A percentile compares a stretch with the other conserved stretches of the same genome.
Conservation (phyloP, 2,329 filamentous ascomycete species). For the Colletotrichum godetiae region DNA sequence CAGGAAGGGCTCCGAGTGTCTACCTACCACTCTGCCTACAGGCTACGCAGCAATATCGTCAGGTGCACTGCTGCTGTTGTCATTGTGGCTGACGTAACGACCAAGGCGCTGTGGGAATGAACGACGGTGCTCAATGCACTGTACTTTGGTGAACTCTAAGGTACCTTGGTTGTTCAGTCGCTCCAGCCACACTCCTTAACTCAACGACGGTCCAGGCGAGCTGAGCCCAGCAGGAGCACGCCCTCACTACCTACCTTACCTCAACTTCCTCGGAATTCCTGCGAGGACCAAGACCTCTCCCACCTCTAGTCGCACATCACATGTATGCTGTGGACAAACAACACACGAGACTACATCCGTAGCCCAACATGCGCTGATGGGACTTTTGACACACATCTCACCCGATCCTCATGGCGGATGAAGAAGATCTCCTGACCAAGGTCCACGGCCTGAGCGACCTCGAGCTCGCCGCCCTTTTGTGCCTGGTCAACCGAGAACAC, state of each 20-base stretch:
- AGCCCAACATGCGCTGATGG: slow-evolving; percentile 32
- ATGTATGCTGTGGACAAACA: slow-evolving; percentile 16
- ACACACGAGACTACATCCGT: slow-evolving; percentile 13
- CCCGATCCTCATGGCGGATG: slow-evolving; percentile 66
- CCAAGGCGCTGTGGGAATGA: not conserved
- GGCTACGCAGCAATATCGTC: not conserved
- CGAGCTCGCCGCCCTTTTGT: slow-evolving; percentile 86
- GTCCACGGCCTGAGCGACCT: slow-evolving; percentile 86
- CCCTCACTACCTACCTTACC: not conserved
- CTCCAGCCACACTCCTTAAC: slow-evolving; percentile 22
- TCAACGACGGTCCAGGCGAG: slow-evolving; percentile 15
- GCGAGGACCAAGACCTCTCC: not conserved
- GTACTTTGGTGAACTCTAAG: not conserved
- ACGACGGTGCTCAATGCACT: not conserved
- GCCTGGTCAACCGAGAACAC: slow-evolving; percentile 84
- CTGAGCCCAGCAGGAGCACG: slow-evolving; percentile 1
- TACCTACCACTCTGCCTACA: not conserved
- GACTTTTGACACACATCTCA: slow-evolving; percentile 18
- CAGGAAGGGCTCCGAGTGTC: slow-evolving; percentile 20
- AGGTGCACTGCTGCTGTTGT: slow-evolving; percentile 7
- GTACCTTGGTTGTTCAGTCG: too few species aligned
- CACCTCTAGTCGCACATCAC: slow-evolving; percentile 3
- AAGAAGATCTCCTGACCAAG: slow-evolving; percentile 68
- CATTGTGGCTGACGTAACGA: slow-evolving; percentile 30
- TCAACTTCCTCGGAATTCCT: not conserved